Conservation (phyloP, 2,329 filamentous ascomycete species). For the Penicillium sp. region DNA sequence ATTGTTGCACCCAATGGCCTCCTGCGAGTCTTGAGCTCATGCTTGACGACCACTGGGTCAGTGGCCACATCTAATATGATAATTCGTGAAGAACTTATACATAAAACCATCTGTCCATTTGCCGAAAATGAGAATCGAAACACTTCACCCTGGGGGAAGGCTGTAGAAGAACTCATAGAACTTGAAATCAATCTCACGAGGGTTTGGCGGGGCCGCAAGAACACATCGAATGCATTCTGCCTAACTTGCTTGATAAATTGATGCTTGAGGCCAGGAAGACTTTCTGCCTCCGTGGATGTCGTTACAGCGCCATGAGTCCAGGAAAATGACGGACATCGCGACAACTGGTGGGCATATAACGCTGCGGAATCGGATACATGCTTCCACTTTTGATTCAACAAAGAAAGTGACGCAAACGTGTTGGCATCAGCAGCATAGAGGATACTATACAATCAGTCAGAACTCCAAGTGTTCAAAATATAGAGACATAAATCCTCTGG, state of each 20-base stretch:
- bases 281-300: slow-evolving; percentile 42
- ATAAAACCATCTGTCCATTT: slow-evolving; percentile 71
- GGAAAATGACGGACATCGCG: slow-evolving; percentile 46
- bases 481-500: neutral
- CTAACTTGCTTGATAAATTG: slow-evolving; percentile 72
- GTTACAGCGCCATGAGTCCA: slow-evolving; percentile 38
- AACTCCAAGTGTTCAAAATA: slow-evolving; percentile 2
- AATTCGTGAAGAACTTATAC: slow-evolving; percentile 82
- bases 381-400: slow-evolving; percentile 50
- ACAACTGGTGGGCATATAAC: slow-evolving; percentile 51
- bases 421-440: slow-evolving; percentile 50
- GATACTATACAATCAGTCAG: slow-evolving; percentile 41
- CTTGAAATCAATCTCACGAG: slow-evolving; percentile 79
- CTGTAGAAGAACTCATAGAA: slow-evolving; percentile 79
- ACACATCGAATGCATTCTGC: slow-evolving; percentile 75
- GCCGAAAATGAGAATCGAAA: slow-evolving; percentile 83
- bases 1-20: slow-evolving; percentile 77
- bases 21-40: slow-evolving; percentile 78
- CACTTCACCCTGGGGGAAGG: slow-evolving; percentile 77
- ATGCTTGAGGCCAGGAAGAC: slow-evolving; percentile 62
- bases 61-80: slow-evolving; percentile 72
- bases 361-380: slow-evolving; percentile 43
- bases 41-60: slow-evolving; percentile 63
- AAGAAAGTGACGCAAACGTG: slow-evolving; percentile 48
- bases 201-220: slow-evolving; percentile 69